Evolutionary conservation across 1,284 basidiomycete genomes (phyloP).

Genomic region (Malassezia restricta): DNA sequence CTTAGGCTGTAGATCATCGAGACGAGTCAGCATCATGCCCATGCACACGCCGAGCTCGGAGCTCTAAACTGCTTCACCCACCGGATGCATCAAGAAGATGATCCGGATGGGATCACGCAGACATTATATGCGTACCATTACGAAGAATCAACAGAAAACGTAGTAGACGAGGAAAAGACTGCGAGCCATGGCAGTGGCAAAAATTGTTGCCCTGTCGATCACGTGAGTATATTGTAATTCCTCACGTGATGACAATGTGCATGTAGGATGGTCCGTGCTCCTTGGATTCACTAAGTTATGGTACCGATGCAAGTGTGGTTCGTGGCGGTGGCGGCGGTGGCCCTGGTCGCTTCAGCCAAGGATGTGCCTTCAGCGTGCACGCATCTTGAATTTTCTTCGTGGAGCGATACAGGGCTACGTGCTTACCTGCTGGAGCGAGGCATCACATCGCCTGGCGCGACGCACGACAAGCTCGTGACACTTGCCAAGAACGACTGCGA

Average conservation of each 20-base stretch:
- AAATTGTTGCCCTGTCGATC: background rate
- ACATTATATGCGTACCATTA: slow-evolving; percentile 14
- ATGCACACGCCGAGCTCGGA: slow-evolving; percentile 27
- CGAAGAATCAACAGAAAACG: background rate
- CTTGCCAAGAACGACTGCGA: slow-evolving; percentile 38
- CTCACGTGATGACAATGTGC: background rate
- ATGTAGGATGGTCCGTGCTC: no score
- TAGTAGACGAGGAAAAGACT: background rate
- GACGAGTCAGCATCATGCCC: slow-evolving; percentile 35
- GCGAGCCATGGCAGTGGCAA: background rate
- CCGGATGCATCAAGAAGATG: slow-evolving; percentile 3
- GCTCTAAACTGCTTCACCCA: slow-evolving; percentile 24
- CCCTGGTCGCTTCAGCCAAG: no score
- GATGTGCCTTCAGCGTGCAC: slow-evolving; percentile 13
- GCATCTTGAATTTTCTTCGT: slow-evolving; percentile 33
- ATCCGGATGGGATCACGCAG: background rate
- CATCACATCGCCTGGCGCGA: slow-evolving; percentile 38
- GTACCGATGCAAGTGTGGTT: no score
- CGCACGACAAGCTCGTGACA: slow-evolving; percentile 34
- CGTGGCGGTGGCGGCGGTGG: no score
- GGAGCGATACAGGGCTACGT: slow-evolving; percentile 31
- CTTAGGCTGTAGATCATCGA: slow-evolving; percentile 45
- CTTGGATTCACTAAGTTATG: no score
- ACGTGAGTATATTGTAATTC: background rate
- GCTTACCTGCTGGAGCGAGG: slow-evolving; percentile 43